phyloP scores from a whole-genome alignment of 2,329 filamentous ascomycete genomes.

The Exophiala dermatitidis region DNA sequence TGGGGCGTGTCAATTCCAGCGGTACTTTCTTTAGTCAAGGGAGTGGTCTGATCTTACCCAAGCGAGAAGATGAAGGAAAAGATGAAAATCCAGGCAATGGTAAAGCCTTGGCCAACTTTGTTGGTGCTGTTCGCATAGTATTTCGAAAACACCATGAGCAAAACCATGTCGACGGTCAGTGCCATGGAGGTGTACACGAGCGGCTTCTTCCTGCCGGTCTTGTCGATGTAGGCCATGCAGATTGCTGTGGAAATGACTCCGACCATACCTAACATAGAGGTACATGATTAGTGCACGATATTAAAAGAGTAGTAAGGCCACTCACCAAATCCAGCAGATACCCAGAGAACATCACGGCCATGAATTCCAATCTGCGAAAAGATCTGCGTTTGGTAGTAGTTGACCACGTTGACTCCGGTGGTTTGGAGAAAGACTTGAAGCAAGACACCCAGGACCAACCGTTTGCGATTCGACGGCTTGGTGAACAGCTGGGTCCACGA shows the following conservation, averaged over 20 bases:
- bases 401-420: slow-evolving; percentile 39
- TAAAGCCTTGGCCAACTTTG: slow-evolving; percentile 2
- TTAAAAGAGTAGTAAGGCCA: too few species aligned
- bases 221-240: slow-evolving; percentile 3
- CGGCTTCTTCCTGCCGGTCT: background rate
- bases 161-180: background rate
- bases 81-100: slow-evolving; percentile 5
- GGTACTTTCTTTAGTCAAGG: too few species aligned
- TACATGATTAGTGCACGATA: too few species aligned
- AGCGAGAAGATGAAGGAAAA: slow-evolving; percentile 32
- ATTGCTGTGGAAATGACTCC: background rate
- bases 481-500: slow-evolving; percentile 1
- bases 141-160: background rate
- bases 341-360: background rate
- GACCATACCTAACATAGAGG: background rate
- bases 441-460: slow-evolving; percentile 49
- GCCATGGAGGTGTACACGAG: background rate
- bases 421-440: slow-evolving; percentile 51
- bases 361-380: background rate
- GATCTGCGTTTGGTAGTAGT: slow-evolving; percentile 3
- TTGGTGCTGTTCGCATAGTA: background rate
- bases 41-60: slow-evolving; percentile 30
- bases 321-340: background rate
- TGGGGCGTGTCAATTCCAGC: too few species aligned
- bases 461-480: slow-evolving; percentile 34